A percentile compares a stretch with the other conserved stretches of the same genome.
These are phyloP conservation scores for Alternaria angustiovoidea DNA, from an alignment of 2,329 filamentous ascomycete species.

Conservation along the genomic window DNA sequence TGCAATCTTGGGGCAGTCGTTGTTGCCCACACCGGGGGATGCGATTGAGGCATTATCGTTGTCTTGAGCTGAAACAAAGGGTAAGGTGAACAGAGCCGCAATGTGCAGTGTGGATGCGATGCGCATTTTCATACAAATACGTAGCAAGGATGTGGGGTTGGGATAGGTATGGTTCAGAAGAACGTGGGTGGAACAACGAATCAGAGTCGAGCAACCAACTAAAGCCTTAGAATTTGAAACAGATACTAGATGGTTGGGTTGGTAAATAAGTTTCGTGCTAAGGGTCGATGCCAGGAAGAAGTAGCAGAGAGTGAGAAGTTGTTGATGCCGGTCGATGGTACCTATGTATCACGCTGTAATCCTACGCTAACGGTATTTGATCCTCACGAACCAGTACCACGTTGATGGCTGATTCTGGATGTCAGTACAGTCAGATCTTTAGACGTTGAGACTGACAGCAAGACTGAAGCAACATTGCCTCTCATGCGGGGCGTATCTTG, in stretches of 20 bases:
- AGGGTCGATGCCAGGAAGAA: background rate
- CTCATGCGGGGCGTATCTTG: background rate
- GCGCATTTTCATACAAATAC: conserved; percentile 1
- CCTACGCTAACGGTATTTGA: background rate
- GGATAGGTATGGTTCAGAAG: background rate
- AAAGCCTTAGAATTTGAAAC: background rate
- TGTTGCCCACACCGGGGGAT: background rate
- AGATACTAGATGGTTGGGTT: background rate
- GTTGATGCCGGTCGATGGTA: background rate
- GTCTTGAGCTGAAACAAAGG: background rate
- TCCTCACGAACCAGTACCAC: background rate
- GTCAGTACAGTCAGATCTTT: background rate
- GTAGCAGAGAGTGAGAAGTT: background rate
- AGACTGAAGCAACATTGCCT: background rate
- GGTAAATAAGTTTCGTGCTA: background rate
- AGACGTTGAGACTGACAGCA: background rate
- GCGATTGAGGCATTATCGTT: background rate
- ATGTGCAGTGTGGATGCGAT: background rate
- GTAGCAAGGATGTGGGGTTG: background rate
- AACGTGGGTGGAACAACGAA: conserved; percentile 24
- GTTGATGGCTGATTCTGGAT: too few species aligned
- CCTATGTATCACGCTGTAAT: background rate
- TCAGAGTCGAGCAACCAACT: background rate
- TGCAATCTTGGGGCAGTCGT: background rate
- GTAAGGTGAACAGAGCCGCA: background rate